Base-by-base conservation (phyloP, 108 stramenopile species). In the Parietichytrium sp. region DNA sequence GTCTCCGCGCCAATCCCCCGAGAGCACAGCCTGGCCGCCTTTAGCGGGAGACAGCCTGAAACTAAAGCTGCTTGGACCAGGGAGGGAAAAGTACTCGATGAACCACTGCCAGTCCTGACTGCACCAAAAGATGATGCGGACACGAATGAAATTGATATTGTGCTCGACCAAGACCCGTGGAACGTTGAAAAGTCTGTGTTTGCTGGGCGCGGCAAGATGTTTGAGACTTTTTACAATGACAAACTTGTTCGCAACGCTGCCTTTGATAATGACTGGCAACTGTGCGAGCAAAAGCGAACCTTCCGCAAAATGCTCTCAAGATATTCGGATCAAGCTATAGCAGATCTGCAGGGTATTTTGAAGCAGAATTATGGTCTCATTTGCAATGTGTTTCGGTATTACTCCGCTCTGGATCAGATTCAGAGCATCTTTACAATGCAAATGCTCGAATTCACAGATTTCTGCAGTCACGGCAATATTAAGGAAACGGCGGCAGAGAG, bases 401-500 rank as follows among this genome's bases (percentile, higher is more conserved):
- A 45, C 45, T 72, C 61, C 0, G 61, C 61, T n/a, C 36, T 42
- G 15, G 42, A 45, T 13, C 38, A 72, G 42, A 72, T 72, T 27
- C 38, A 42, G n/a, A 72, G 25, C 61, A 72, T 72, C 20, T 72
- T 72, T 2, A 72, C 61, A 6, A 16, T 72, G 61, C 61, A 72
- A 45, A 72, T 72, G 61, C 42, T 72, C 10, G 61, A 72, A 42
- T 72, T 72, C 33, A 72, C 61, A 0, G 61, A 72, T 33, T 42
- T 72, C 6, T 72, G 61, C 61, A 42, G 45, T 10, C 61, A 72
- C 20, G 61, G 38, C 10, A 42, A 72, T 25, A 72, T 72, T 25
- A 72, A 72, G 33, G 61, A 72, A 42, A 72, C 61, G n/a, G 61
- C 61, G 6, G 61, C 61, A 2, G 61, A 72, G 38, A 72, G 61